These are phyloP conservation scores for Biscogniauxia marginata DNA, from an alignment of 2,329 filamentous ascomycete species.

Conservation along the genomic window DNA sequence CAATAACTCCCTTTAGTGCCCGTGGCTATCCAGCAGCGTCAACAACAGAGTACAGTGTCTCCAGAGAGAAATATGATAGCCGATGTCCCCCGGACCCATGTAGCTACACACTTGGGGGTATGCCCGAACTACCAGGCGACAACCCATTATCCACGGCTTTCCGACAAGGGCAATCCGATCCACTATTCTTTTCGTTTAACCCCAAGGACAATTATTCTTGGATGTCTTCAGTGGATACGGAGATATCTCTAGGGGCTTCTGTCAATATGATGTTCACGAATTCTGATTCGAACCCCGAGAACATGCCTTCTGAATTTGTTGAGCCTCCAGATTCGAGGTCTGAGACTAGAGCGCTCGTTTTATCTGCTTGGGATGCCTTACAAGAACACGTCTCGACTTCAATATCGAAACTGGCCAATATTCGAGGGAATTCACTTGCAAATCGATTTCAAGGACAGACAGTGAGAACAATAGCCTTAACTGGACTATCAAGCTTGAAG, in stretches of 20 bases:
- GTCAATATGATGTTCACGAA: slow-evolving; percentile 39
- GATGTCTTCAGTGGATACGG: slow-evolving; percentile 33
- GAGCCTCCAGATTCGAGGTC: slow-evolving; percentile 24
- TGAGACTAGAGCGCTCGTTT: slow-evolving; percentile 41
- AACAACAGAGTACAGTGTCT: slow-evolving; percentile 31
- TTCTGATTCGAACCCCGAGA: slow-evolving; percentile 18
- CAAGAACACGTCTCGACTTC: slow-evolving; percentile 47
- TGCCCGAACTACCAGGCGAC: slow-evolving; percentile 45
- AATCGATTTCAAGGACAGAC: slow-evolving; percentile 41
- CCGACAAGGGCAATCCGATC: slow-evolving; percentile 34
- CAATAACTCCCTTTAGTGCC: slow-evolving; percentile 40
- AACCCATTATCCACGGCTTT: slow-evolving; percentile 35
- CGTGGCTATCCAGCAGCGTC: slow-evolving; percentile 19
- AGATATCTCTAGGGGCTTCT: slow-evolving; percentile 35
- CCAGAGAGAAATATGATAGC: slow-evolving; percentile 22
- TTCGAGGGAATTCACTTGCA: slow-evolving; percentile 43
- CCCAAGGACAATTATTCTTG: slow-evolving; percentile 33
- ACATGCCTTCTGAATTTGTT: slow-evolving; percentile 19
- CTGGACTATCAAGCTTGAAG: slow-evolving; percentile 42
- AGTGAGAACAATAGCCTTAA: slow-evolving; percentile 37
- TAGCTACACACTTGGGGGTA: slow-evolving; percentile 28
- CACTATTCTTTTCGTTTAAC: slow-evolving; percentile 38
- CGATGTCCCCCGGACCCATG: slow-evolving; percentile 28
- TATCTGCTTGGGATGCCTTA: slow-evolving; percentile 44
- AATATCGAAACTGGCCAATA: slow-evolving; percentile 39